phyloP scores from a whole-genome alignment of 495 filamentous ascomycete species.

The Echria macrotheca region DNA sequence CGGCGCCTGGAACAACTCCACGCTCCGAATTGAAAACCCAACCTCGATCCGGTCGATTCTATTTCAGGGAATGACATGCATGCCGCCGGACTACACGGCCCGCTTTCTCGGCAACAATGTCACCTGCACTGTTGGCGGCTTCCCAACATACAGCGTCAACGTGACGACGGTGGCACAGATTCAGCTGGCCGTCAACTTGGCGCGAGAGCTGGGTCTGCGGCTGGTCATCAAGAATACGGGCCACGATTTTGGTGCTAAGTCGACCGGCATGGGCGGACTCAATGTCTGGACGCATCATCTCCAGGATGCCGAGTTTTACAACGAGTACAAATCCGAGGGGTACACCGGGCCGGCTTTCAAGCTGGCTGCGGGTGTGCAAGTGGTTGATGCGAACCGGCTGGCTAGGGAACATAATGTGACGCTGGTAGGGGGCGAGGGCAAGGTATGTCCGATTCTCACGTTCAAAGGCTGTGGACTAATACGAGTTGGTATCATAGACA shows the following conservation, averaged over 20 bases:
- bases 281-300: conserved; percentile 62
- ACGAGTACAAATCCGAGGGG: conserved; percentile 24
- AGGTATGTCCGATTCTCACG: conserved; percentile 12
- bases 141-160: conserved; percentile 54
- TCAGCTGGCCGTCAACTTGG: conserved; percentile 52
- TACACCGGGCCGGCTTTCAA: conserved; percentile 43
- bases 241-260: conserved; percentile 51
- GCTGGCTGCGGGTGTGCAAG: conserved; percentile 51
- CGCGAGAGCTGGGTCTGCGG: conserved; percentile 49
- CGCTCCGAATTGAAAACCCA: conserved; percentile 33
- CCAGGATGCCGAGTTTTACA: conserved; percentile 39
- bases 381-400: conserved; percentile 39
- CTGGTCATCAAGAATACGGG: conserved; percentile 65
- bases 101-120: conserved; percentile 9
- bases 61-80: conserved; percentile 44
- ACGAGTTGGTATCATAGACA: too few species aligned
- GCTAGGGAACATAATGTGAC: conserved; percentile 37
- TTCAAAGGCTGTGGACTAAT: too few species aligned
- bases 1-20: conserved; percentile 20
- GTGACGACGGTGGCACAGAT: conserved; percentile 48
- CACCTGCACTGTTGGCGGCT: conserved; percentile 55
- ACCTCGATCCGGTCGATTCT: conserved; percentile 47
- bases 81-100: conserved; percentile 43
- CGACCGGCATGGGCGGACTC: conserved; percentile 44
- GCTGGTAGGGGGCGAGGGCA: conserved; percentile 42